These are phyloP conservation scores for Cucurbita ficifolia DNA, from an alignment of 306 rosid genomes.

Conservation along the genomic window DNA sequence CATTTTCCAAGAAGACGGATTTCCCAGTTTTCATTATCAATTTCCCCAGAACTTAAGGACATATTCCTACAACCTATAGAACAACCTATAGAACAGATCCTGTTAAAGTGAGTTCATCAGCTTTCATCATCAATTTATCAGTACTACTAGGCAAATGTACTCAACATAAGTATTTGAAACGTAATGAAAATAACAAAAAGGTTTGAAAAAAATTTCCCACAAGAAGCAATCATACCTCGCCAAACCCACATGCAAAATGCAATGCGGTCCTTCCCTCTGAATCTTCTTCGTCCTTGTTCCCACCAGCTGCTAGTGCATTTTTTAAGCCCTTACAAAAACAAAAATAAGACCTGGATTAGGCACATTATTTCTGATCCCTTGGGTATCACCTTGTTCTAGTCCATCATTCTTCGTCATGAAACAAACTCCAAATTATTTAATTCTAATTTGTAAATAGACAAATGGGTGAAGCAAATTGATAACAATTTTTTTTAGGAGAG, in stretches of 20 bases:
- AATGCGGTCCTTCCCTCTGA: conserved; percentile 95
- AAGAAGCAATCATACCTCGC: conserved; percentile 59
- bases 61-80: too few relatives aligned
- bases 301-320: conserved; percentile 72
- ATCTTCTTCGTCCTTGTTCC: conserved; percentile 89
- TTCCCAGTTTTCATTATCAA: not conserved
- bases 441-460: not conserved
- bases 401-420: not conserved
- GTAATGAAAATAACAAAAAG: not conserved
- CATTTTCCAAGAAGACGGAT: not conserved
- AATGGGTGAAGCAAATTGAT: not conserved
- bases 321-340: conserved; percentile 63
- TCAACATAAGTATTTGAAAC: not conserved
- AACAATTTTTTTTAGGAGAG: not conserved
- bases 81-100: too few relatives aligned
- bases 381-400: not conserved
- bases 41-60: too few relatives aligned
- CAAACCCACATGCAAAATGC: conserved; percentile 98
- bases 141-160: not conserved
- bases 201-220: not conserved
- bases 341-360: not conserved
- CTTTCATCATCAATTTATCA: not conserved
- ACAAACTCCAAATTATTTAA: not conserved
- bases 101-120: too few relatives aligned
- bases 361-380: not conserved